phyloP scores from a whole-genome alignment of 176 grass and related monocot species.

The Chloris gayana region DNA sequence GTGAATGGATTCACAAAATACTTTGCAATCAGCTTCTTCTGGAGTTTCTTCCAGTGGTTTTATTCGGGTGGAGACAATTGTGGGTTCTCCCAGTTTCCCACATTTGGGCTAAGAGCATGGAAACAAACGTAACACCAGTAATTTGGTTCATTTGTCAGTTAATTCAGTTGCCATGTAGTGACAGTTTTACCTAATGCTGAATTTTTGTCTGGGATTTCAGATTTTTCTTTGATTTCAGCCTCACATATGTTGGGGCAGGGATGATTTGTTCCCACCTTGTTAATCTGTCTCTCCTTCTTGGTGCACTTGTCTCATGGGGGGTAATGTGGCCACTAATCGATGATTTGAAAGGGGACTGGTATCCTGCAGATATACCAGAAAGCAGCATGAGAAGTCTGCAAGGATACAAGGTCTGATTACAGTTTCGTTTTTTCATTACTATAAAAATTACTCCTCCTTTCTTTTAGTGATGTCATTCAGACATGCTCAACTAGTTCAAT shows the following conservation, averaged over 20 bases:
- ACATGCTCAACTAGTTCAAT: too few relatives aligned
- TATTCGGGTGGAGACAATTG: slow-evolving; percentile 83
- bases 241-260: slow-evolving; percentile 92
- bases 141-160: slow-evolving; percentile 24
- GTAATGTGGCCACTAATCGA: slow-evolving; percentile 96
- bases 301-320: slow-evolving; percentile 88
- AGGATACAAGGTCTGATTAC: slow-evolving; percentile 81
- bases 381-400: slow-evolving; percentile 95
- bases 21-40: slow-evolving; percentile 87
- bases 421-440: not conserved
- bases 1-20: slow-evolving; percentile 88
- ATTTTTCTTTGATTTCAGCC: slow-evolving; percentile 96
- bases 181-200: slow-evolving; percentile 33
- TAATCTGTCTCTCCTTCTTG: slow-evolving; percentile 86
- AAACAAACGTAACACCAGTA: slow-evolving; percentile 72
- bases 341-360: slow-evolving; percentile 84
- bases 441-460: too few relatives aligned
- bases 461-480: too few relatives aligned
- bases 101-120: slow-evolving; percentile 86
- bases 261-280: slow-evolving; percentile 98
- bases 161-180: slow-evolving; percentile 8
- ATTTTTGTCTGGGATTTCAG: slow-evolving; percentile 47
- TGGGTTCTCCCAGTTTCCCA: slow-evolving; percentile 95
- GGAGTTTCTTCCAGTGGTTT: slow-evolving; percentile 99
- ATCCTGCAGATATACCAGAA: slow-evolving; percentile 67